Base-by-base conservation (phyloP, 163 green algal species). In the Prototheca cutis region DNA sequence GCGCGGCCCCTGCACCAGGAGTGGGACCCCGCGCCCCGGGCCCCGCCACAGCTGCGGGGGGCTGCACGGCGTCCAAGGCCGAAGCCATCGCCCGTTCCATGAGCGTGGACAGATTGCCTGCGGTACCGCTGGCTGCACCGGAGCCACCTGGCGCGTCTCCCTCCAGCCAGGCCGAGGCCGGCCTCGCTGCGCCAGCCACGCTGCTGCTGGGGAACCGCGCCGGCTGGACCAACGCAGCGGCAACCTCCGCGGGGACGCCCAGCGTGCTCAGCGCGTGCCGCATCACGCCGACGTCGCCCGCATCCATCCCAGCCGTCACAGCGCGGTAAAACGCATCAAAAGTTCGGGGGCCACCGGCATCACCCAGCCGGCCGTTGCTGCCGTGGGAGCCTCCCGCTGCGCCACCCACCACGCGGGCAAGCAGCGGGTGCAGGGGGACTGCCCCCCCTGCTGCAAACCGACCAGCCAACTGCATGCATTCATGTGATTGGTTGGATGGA, bases 271-370 rank as follows among this genome's bases (percentile, higher is more conserved):
- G 42, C 3, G 62, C 55, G 34, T 63, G 33, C 32, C 59, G 55
- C 55, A 69, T 48, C 15, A 63, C 2, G 30, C 29, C 42, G 2
- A 59, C 28, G 32, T 63, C 62, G 8, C 29, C n/a, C 4, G 62
- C 42, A 21, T 58, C 48, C 45, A 59, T 52, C 47, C 62, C 62
- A 42, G 58, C 45, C 55, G 52, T 28, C 10, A 61, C 54, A 4
- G 28, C 29, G 40, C 40, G 54, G 54, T 51, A 34, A 53, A 45
- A 61, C 40, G 6, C 25, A 10, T 21, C 56, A 23, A 51, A 51
- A 19, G 42, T 51, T 4, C 42, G 29, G 7, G 23, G 18, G 3
- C 17, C 47, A 24, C 33, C 27, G 64, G 28, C 6, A 55, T 48
- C 19, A 39, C 48, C 4, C 61, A 27, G 3, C 13, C 19, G 15